phyloP scores from a whole-genome alignment of 257 asterid genomes.

The Rhazya stricta region DNA sequence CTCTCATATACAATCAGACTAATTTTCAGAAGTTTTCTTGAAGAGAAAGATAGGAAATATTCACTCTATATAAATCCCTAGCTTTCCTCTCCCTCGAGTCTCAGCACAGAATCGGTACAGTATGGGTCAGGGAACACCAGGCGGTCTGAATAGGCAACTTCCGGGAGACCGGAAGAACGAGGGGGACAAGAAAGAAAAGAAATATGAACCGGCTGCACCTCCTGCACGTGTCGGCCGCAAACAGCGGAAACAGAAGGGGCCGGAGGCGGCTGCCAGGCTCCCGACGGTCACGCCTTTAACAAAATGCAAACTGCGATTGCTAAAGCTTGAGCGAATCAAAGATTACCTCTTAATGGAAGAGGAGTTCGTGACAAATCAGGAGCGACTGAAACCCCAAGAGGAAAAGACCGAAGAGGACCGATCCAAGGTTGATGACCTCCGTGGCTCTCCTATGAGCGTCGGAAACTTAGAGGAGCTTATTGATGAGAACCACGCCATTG shows the following conservation, averaged over 20 bases:
- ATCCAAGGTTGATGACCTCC: conserved; percentile 74
- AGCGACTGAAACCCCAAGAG: conserved; percentile 86
- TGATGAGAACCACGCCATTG: conserved; percentile 91
- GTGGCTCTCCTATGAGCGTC: conserved; percentile 92
- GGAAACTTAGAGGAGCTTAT: conserved; percentile 85
- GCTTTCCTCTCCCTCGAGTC: not conserved
- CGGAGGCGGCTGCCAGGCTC: conserved; percentile 78
- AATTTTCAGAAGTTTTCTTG: not conserved
- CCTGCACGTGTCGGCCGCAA: conserved; percentile 92
- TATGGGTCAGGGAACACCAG: conserved; percentile 95
- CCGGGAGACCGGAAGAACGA: conserved; percentile 80
- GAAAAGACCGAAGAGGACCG: conserved; percentile 94
- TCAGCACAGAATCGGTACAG: not conserved
- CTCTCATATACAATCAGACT: no score
- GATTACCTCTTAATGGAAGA: conserved; percentile 84
- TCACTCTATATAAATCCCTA: not conserved
- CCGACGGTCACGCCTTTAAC: conserved; percentile 75
- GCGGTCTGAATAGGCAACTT: conserved; percentile 67
- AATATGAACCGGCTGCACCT: conserved; percentile 84
- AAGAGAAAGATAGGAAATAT: conserved; percentile 3
- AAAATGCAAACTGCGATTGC: conserved; percentile 66
- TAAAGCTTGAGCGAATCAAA: conserved; percentile 71
- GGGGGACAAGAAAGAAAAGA: conserved; percentile 81
- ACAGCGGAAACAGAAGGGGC: conserved; percentile 84
- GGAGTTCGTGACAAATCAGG: conserved; percentile 90